phyloP scores from a whole-genome alignment of 345 rosid species.

The Cochlearia excelsa region DNA sequence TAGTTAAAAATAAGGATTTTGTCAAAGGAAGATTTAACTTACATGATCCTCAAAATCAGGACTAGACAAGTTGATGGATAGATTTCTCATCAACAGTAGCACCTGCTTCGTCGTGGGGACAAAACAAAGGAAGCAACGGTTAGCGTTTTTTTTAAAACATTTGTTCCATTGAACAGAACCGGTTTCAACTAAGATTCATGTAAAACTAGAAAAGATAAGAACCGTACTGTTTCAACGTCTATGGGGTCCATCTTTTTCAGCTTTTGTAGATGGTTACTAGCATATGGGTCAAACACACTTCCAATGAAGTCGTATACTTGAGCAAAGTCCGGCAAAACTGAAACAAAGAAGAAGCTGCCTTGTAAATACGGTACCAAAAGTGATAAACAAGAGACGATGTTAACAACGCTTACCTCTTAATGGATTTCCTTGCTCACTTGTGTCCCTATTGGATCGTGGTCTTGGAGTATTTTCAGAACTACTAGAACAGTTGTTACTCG shows the following conservation, averaged over 20 bases:
- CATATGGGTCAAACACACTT: conserved; percentile 75
- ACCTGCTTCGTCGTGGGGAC: conserved; percentile 57
- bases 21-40: conserved; percentile 39
- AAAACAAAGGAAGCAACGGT: conserved; percentile 22
- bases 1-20: neutral
- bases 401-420: conserved; percentile 50
- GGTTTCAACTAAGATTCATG: conserved; percentile 9
- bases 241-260: conserved; percentile 88
- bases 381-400: neutral
- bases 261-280: conserved; percentile 67
- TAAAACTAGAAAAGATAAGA: conserved; percentile 19
- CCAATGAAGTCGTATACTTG: conserved; percentile 88
- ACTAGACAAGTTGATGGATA: conserved; percentile 76
- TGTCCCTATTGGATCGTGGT: conserved; percentile 40
- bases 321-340: conserved; percentile 84
- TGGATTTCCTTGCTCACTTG: conserved; percentile 51
- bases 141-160: conserved; percentile 2
- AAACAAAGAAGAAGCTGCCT: conserved; percentile 27
- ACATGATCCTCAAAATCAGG: conserved; percentile 94
- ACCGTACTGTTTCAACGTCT: conserved; percentile 81
- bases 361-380: conserved; percentile 7
- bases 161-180: too few relatives aligned
- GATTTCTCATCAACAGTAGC: conserved; percentile 86
- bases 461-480: conserved; percentile 63
- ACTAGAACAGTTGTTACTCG: conserved; percentile 57